Percentiles rank a stretch among this genome's conserved stretches.
phyloP scores from a whole-genome alignment of 257 asterid genomes.

The Nicotiana attenuata region DNA sequence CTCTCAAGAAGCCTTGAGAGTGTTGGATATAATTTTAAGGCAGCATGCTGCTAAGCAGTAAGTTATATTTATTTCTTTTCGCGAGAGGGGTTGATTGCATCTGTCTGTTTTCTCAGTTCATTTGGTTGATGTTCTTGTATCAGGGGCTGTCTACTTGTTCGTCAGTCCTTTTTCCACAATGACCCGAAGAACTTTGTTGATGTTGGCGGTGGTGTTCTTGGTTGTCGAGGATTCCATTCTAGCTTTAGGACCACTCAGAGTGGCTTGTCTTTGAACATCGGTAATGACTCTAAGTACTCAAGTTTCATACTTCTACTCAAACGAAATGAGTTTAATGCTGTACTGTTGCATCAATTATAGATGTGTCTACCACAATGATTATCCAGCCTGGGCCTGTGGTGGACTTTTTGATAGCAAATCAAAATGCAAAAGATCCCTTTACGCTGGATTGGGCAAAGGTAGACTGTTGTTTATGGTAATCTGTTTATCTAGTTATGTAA shows the following conservation, averaged over 20 bases:
- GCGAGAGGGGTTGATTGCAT: background rate
- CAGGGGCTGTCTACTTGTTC: slow-evolving; percentile 88
- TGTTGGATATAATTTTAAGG: slow-evolving; percentile 80
- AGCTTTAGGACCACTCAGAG: slow-evolving; percentile 84
- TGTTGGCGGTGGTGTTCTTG: slow-evolving; percentile 87
- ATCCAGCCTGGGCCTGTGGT: slow-evolving; percentile 74
- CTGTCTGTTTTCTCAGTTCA: background rate
- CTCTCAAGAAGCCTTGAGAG: slow-evolving; percentile 76
- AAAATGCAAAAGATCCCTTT: slow-evolving; percentile 67
- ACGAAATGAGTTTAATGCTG: background rate
- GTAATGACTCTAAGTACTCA: slow-evolving; percentile 22
- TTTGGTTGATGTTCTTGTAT: slow-evolving; percentile 1
- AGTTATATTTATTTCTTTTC: slow-evolving; percentile 16
- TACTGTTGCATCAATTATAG: slow-evolving; percentile 26
- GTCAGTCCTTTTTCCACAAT: slow-evolving; percentile 77
- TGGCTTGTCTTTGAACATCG: slow-evolving; percentile 82
- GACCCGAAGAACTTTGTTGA: slow-evolving; percentile 63
- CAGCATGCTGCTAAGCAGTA: slow-evolving; percentile 96
- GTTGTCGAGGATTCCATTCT: slow-evolving; percentile 85
- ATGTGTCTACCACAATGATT: slow-evolving; percentile 87
- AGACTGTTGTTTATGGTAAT: background rate
- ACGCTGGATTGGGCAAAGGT: slow-evolving; percentile 82
- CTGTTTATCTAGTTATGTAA: background rate
- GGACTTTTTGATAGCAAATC: slow-evolving; percentile 69
- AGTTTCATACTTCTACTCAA: background rate